Evolutionary conservation across 768 basidiomycete genomes (phyloP).

Genomic region (Boletus patriciae): DNA sequence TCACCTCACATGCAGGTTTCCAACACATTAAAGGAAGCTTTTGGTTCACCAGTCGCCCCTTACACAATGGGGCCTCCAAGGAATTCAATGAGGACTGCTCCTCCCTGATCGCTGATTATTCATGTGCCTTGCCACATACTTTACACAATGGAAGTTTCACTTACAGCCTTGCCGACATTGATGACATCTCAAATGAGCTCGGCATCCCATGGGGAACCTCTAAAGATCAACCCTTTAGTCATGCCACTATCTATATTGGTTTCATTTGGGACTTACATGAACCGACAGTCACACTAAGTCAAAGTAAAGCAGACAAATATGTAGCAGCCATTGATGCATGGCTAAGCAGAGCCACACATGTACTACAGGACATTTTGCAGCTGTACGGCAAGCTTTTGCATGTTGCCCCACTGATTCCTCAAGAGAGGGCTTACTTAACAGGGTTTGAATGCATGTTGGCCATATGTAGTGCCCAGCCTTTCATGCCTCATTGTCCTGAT

Average conservation of each 20-base stretch:
- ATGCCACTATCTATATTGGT: background rate
- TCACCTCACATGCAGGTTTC: too few relatives aligned
- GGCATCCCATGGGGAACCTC: slow-evolving; percentile 10
- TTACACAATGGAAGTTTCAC: too few relatives aligned
- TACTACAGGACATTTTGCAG: background rate
- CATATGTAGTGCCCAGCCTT: slow-evolving; percentile 30
- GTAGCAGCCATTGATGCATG: background rate
- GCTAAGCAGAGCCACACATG: background rate
- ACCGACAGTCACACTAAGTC: background rate
- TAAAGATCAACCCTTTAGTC: slow-evolving; percentile 11
- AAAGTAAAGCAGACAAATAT: background rate
- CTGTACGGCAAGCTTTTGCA: background rate
- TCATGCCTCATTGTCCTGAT: slow-evolving; percentile 23
- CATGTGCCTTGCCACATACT: too few relatives aligned
- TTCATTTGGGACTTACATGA: background rate
- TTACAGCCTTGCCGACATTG: slow-evolving; percentile 1
- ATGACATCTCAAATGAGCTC: background rate
- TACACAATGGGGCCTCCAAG: too few relatives aligned
- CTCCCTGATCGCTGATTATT: too few relatives aligned
- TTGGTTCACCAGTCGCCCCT: too few relatives aligned
- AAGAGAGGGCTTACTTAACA: slow-evolving; percentile 42
- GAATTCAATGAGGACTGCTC: too few relatives aligned
- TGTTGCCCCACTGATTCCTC: slow-evolving; percentile 23
- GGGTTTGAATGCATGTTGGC: slow-evolving; percentile 41
- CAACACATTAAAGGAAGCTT: too few relatives aligned